Percentiles rank a stretch among this genome's conserved stretches.
Conservation (phyloP, 139 green algal genomes). For the Chlorella sp. region DNA sequence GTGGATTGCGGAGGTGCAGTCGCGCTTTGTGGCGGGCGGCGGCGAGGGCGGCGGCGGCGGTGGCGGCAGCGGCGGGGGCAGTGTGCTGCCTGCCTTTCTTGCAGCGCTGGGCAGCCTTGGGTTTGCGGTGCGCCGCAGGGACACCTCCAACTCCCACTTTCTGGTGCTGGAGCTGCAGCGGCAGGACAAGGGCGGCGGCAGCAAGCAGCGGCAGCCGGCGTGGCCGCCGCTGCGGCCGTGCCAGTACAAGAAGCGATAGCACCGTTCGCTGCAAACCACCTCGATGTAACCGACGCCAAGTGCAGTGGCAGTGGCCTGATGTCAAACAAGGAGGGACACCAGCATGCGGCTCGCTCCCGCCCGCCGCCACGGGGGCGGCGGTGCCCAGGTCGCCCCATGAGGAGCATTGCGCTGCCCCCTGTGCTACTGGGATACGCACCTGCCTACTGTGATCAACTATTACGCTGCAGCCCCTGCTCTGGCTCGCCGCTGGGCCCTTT, state of each 20-base stretch:
- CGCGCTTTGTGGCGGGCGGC: constrained; percentile 39
- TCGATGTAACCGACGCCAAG: not conserved
- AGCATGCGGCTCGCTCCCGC: too few relatives aligned
- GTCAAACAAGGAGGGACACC: too few relatives aligned
- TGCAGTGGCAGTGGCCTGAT: too few relatives aligned
- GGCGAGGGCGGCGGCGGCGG: not conserved
- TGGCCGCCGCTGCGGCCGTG: constrained; percentile 44
- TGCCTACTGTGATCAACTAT: too few relatives aligned
- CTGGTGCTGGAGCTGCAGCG: constrained; percentile 72
- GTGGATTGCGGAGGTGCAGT: constrained; percentile 95
- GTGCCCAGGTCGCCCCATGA: too few relatives aligned
- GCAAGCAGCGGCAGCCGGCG: not conserved
- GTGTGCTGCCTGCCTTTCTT: constrained; percentile 65
- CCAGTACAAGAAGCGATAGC: constrained; percentile 49
- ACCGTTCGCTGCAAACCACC: not conserved
- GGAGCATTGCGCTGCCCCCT: too few relatives aligned
- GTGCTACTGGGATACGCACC: too few relatives aligned
- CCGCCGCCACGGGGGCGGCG: too few relatives aligned
- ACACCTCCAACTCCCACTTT: constrained; percentile 83
- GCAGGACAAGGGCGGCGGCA: constrained; percentile 6
- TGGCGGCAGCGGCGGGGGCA: constrained; percentile 27
- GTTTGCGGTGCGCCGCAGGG: constrained; percentile 59
- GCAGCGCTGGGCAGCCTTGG: constrained; percentile 62
- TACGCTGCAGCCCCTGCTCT: too few relatives aligned
- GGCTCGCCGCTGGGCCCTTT: too few relatives aligned